Conservation (phyloP, 2,329 filamentous ascomycete species). For the Proliferodiscus dingleyae region DNA sequence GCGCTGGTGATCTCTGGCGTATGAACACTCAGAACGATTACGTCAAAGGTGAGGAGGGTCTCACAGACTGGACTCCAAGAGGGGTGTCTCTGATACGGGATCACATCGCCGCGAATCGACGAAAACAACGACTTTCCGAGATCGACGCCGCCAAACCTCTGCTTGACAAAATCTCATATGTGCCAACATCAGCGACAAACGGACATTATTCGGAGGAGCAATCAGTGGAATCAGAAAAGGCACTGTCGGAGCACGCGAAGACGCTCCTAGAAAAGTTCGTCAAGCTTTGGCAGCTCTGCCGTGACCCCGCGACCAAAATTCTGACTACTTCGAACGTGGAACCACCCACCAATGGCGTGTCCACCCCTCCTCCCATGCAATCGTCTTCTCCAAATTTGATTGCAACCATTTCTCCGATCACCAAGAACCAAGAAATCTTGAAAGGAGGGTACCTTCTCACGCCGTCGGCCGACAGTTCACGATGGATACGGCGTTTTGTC, state of each 20-base stretch:
- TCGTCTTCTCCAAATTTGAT: slow-evolving; percentile 59
- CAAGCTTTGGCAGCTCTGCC: slow-evolving; percentile 31
- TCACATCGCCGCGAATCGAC: slow-evolving; percentile 70
- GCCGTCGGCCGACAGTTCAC: slow-evolving; percentile 72
- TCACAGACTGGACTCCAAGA: slow-evolving; percentile 80
- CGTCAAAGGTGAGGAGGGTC: slow-evolving; percentile 87
- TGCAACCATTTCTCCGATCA: slow-evolving; percentile 69
- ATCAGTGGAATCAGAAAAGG: background rate
- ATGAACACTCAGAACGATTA: slow-evolving; percentile 95
- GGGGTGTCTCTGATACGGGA: slow-evolving; percentile 90
- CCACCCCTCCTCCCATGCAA: slow-evolving; percentile 27
- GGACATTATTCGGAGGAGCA: slow-evolving; percentile 29
- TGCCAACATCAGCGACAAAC: slow-evolving; percentile 2
- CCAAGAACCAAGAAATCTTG: slow-evolving; percentile 75
- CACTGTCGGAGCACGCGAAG: slow-evolving; percentile 31
- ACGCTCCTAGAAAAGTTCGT: slow-evolving; percentile 38
- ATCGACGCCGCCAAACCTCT: slow-evolving; percentile 70
- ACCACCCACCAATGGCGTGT: slow-evolving; percentile 61
- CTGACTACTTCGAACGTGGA: slow-evolving; percentile 59
- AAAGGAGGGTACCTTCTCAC: slow-evolving; percentile 87
- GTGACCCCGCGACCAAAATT: slow-evolving; percentile 39
- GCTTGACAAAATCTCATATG: slow-evolving; percentile 53
- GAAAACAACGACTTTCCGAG: slow-evolving; percentile 69
- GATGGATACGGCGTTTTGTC: slow-evolving; percentile 90
- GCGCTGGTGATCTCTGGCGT: slow-evolving; percentile 89